A percentile compares a stretch with the other conserved stretches of the same genome.
Conservation (phyloP, 2,329 filamentous ascomycete species). For the Neopestalotiopsis sp. region DNA sequence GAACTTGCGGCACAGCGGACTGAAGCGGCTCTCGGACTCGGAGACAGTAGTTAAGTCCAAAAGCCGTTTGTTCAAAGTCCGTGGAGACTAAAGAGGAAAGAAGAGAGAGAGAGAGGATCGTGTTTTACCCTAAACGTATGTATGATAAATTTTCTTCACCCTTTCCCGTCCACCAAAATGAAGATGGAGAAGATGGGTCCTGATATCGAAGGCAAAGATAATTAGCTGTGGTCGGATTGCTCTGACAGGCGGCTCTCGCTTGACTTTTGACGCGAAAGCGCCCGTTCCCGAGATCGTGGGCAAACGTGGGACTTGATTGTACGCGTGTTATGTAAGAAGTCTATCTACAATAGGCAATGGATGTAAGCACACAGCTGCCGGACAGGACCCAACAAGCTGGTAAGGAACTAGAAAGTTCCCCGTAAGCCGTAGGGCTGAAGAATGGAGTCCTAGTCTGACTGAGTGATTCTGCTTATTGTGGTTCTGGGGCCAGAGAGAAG, state of each 20-base stretch:
- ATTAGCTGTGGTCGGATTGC: neutral
- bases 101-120: too few relatives aligned
- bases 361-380: neutral
- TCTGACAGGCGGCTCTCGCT: conserved; percentile 14
- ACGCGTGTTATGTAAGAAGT: conserved; percentile 17
- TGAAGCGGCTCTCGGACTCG: too few relatives aligned
- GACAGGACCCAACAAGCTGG: neutral
- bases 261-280: neutral
- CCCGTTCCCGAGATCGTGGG: conserved; percentile 8
- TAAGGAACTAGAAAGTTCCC: neutral
- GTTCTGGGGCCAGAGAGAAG: too few relatives aligned
- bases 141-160: too few relatives aligned
- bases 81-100: too few relatives aligned
- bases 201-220: neutral
- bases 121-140: too few relatives aligned
- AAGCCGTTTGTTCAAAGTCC: too few relatives aligned
- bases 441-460: neutral
- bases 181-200: neutral
- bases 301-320: neutral
- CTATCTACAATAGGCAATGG: conserved; percentile 13
- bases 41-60: too few relatives aligned
- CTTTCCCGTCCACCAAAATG: neutral
- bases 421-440: neutral
- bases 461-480: neutral
- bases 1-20: too few relatives aligned